Base-by-base conservation (phyloP, 2,329 filamentous ascomycete genomes). In the Aspergillus clavatus region DNA sequence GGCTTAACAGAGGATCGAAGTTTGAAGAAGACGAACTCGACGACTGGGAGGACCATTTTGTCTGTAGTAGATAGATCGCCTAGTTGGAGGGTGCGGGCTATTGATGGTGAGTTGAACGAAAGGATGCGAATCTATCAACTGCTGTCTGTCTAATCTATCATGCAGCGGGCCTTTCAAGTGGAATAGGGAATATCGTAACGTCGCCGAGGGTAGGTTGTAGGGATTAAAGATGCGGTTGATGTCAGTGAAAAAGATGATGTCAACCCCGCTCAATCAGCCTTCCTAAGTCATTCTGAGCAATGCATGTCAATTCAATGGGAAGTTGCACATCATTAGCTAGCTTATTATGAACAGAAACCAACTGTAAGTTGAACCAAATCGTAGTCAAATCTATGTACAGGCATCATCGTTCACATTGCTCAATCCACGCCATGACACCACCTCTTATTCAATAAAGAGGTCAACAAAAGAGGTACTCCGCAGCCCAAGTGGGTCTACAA, bases 11-110 rank as follows among this genome's bases (percentile, higher is more conserved):
- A 54, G n/a, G 57, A 39, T 52, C 65, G 68, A 24, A 68, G 44
- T 21, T 61, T 61, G 58, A 71, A 63, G 46, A 60, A 66, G 45
- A 69, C 54, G 45, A 71, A 60, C 53, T 71, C 60, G 39, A 53
- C 62, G 52, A 63, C 55, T 6, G 41, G 38, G 41, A 49, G 47
- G 24, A 60, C 46, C 61, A 66, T 64, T 31, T 36, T 53, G 18
- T 19, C 26, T 14, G 4, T 7, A 12, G 23, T 27, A 19, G 33
- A 21, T 24, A 8, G 23, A 24, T 24, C 23, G 4, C 8, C 23
- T 24, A 24, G 23, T 4, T 4, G 23, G 23, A 5, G 23, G 10
- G 38, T 45, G 31, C 19, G 19, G 12, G 35, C 23, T 33, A 18
- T 2, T 23, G 11, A 10, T 19, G 21, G 26, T 19, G 22, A 21